A percentile compares a stretch with the other conserved stretches of the same genome.
Evolutionary conservation across 495 filamentous ascomycete species (phyloP).

Genomic region (Friedmanniomyces simplex): DNA sequence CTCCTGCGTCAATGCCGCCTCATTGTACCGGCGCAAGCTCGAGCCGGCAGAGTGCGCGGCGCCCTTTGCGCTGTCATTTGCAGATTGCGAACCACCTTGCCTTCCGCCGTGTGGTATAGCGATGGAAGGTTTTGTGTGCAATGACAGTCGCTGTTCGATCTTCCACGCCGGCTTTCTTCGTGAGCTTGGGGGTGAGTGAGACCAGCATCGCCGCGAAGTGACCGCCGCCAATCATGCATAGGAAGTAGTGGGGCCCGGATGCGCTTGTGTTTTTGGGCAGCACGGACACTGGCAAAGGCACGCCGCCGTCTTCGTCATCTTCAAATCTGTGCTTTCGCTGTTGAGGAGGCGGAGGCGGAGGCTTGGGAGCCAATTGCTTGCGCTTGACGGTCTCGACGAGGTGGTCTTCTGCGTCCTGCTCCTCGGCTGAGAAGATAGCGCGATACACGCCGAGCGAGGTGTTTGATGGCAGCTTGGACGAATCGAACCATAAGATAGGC

Average conservation of each 20-base stretch:
- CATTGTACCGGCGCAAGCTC: conserved; percentile 82
- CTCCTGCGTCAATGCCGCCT: conserved; percentile 74
- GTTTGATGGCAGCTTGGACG: conserved; percentile 60
- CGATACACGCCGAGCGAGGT: conserved; percentile 77
- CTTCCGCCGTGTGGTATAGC: conserved; percentile 93
- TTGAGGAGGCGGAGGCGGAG: conserved; percentile 28
- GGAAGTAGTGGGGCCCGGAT: conserved; percentile 66
- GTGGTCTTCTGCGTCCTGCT: conserved; percentile 52
- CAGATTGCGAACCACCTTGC: conserved; percentile 88
- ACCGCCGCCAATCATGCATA: conserved; percentile 97
- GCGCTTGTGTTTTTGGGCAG: conserved; percentile 27
- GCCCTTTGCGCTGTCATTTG: conserved; percentile 84
- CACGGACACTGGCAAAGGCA: conserved; percentile 38
- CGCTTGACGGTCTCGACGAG: conserved; percentile 56
- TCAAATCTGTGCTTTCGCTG: conserved; percentile 9
- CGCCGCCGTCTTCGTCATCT: conserved; percentile 36
- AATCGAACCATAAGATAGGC: conserved; percentile 78
- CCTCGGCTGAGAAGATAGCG: conserved; percentile 62
- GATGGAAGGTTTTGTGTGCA: conserved; percentile 94
- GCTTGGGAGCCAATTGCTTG: conserved; percentile 60
- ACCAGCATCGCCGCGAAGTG: conserved; percentile 97
- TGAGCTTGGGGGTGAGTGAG: conserved; percentile 67
- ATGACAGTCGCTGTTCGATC: conserved; percentile 75
- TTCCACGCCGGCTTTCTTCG: conserved; percentile 57
- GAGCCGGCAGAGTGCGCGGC: conserved; percentile 90